phyloP scores from a whole-genome alignment of 2,329 filamentous ascomycete species.

The Grosmannia huntii region DNA sequence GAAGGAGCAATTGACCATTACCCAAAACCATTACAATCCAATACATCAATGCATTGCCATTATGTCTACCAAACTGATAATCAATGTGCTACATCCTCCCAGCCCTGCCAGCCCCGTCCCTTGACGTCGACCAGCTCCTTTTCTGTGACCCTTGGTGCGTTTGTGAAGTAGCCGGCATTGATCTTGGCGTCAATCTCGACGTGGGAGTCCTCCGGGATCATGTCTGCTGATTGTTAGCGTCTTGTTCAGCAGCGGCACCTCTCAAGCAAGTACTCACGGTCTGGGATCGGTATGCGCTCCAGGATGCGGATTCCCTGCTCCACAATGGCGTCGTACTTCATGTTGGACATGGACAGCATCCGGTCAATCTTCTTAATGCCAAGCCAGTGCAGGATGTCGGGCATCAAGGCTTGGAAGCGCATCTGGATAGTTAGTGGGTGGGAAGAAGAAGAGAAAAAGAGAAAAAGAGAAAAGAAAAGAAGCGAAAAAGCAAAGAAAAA shows the following conservation, averaged over 20 bases:
- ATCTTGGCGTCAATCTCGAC: conserved; percentile 7
- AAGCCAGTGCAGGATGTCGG: conserved; percentile 6
- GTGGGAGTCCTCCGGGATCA: conserved; percentile 4
- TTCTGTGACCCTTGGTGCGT: neutral
- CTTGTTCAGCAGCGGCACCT: too few relatives aligned
- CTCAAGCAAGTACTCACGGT: neutral
- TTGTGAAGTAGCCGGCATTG: conserved; percentile 6
- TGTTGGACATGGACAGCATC: conserved; percentile 8
- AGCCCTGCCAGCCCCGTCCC: conserved; percentile 4
- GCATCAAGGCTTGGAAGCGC: conserved; percentile 6
- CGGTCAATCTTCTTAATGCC: conserved; percentile 7
- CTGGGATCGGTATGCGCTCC: conserved; percentile 5
- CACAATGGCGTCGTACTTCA: conserved; percentile 7
- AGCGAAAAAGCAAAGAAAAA: neutral
- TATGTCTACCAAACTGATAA: too few relatives aligned
- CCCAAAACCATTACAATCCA: too few relatives aligned
- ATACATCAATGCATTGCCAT: too few relatives aligned
- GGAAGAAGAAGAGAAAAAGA: neutral
- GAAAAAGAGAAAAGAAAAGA: neutral
- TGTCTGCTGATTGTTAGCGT: neutral
- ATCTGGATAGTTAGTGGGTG: neutral
- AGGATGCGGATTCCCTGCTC: conserved; percentile 2
- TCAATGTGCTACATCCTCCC: conserved; percentile 5
- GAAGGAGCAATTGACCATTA: too few relatives aligned
- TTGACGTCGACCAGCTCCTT: conserved; percentile 1